phyloP scores from a whole-genome alignment of 331 rosid species.

The Arachis monticola region DNA sequence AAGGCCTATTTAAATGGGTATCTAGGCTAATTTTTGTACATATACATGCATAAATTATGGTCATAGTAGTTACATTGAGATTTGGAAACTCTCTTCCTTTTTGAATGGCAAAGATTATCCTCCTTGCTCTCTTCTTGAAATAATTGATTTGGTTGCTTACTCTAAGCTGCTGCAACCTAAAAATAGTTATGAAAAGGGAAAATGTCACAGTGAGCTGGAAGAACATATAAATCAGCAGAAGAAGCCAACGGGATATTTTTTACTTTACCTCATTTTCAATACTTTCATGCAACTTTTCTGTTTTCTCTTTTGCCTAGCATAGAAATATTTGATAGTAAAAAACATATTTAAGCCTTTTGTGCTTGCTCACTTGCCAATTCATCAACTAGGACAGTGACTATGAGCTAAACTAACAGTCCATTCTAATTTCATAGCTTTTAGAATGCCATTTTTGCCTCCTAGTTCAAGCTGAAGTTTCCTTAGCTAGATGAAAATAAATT shows the following conservation, averaged over 20 bases:
- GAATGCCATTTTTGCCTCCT: constrained; percentile 72
- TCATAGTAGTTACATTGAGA: constrained; percentile 52
- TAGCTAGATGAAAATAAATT: constrained; percentile 52
- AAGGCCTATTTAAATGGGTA: constrained; percentile 21
- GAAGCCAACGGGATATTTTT: constrained; percentile 20
- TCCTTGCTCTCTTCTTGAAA: constrained; percentile 38
- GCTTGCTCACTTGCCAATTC: constrained; percentile 23
- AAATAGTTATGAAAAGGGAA: constrained; percentile 24
- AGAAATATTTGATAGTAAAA: constrained; percentile 31
- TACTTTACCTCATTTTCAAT: constrained; percentile 50
- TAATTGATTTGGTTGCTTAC: constrained; percentile 46
- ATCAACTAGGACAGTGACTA: constrained; percentile 26
- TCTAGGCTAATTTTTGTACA: constrained; percentile 5
- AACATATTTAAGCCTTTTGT: constrained; percentile 18
- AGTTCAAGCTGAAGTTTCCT: constrained; percentile 73
- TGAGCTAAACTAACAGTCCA: constrained; percentile 55
- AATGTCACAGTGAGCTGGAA: constrained; percentile 25
- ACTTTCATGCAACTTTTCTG: constrained; percentile 33
- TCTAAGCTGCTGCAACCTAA: constrained; percentile 45
- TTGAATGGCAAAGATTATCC: constrained; percentile 35
- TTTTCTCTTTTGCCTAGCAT: constrained; percentile 48
- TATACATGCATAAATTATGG: not conserved
- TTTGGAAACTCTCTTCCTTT: constrained; percentile 54
- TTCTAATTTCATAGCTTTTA: constrained; percentile 52
- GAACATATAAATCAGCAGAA: constrained; percentile 26